Evolutionary conservation across 2,329 filamentous ascomycete genomes (phyloP).

Genomic region (Helminthosporium solani): DNA sequence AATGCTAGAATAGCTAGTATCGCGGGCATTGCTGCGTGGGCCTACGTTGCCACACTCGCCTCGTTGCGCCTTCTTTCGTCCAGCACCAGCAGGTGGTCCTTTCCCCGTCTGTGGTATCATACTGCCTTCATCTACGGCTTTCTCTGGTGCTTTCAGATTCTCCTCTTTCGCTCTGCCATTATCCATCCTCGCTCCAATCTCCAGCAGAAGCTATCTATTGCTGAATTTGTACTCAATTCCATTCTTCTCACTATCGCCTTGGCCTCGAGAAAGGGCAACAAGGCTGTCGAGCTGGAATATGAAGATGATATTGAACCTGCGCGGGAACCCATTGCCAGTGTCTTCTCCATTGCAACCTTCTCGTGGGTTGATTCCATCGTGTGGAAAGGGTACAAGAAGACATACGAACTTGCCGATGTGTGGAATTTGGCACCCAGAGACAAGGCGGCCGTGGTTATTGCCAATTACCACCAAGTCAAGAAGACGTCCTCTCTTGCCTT

Average conservation of each 20-base stretch:
- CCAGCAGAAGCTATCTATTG: conserved; percentile 64
- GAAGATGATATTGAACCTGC: conserved; percentile 87
- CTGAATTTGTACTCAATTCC: conserved; percentile 73
- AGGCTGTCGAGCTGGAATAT: conserved; percentile 81
- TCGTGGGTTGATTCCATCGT: conserved; percentile 88
- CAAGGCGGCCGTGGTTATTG: conserved; percentile 78
- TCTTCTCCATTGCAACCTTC: conserved; percentile 86
- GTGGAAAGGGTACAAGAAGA: conserved; percentile 81
- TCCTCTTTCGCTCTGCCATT: conserved; percentile 81
- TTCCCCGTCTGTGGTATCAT: conserved; percentile 86
- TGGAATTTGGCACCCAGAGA: conserved; percentile 91
- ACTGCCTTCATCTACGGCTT: conserved; percentile 79
- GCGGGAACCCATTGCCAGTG: conserved; percentile 79
- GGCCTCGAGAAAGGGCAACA: conserved; percentile 88
- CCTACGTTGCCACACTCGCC: conserved; percentile 74
- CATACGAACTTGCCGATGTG: conserved; percentile 79
- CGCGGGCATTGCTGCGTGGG: conserved; percentile 72
- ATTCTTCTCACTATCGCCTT: conserved; percentile 74
- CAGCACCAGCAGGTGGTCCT: conserved; percentile 59
- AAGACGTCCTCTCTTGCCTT: conserved; percentile 76
- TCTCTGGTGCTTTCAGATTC: conserved; percentile 75
- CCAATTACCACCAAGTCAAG: conserved; percentile 80
- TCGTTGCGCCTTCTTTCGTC: conserved; percentile 68
- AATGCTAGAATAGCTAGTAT: conserved; percentile 62
- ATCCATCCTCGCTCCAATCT: conserved; percentile 70